Conservation (phyloP, 495 filamentous ascomycete species). For the Penicillium ucsense region DNA sequence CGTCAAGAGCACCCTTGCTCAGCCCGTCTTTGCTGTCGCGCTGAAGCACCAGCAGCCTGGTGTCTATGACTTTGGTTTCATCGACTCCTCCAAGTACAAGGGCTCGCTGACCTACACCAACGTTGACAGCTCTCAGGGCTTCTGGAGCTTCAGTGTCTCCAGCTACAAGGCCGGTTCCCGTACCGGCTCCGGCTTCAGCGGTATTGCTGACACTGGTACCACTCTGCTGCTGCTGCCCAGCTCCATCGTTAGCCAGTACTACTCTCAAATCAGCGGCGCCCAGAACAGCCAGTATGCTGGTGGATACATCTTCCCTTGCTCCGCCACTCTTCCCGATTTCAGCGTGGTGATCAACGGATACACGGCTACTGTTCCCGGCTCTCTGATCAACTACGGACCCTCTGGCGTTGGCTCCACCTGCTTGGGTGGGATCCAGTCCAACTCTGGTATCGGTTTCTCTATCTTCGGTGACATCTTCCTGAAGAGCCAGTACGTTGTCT, state of each 20-base stretch:
- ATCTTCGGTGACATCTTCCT: constrained; percentile 71
- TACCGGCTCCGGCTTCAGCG: constrained; percentile 11
- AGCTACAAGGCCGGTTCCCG: constrained; percentile 48
- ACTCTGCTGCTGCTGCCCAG: constrained; percentile 54
- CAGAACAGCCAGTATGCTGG: constrained; percentile 35
- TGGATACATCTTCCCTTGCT: constrained; percentile 64
- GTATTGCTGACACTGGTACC: constrained; percentile 52
- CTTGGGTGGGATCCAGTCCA: constrained; percentile 52
- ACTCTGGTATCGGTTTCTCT: constrained; percentile 49
- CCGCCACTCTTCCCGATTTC: constrained; percentile 48
- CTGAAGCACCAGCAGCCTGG: constrained; percentile 53
- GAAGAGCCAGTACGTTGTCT: constrained; percentile 68
- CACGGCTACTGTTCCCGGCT: constrained; percentile 29
- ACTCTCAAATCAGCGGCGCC: constrained; percentile 43
- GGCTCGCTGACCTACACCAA: constrained; percentile 49
- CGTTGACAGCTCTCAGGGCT: constrained; percentile 50
- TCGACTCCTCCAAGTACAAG: constrained; percentile 51
- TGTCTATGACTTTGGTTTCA: constrained; percentile 63
- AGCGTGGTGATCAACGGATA: constrained; percentile 40
- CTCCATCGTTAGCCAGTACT: constrained; percentile 49
- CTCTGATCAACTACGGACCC: constrained; percentile 30
- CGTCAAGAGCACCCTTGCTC: constrained; percentile 42
- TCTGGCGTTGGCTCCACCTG: constrained; percentile 35
- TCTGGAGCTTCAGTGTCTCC: constrained; percentile 57
- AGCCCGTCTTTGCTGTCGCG: constrained; percentile 56